These are phyloP conservation scores for Pseudoscleropodium purum DNA, from an alignment of 225 moss, liverwort and hornwort genomes.

Conservation along the genomic window DNA sequence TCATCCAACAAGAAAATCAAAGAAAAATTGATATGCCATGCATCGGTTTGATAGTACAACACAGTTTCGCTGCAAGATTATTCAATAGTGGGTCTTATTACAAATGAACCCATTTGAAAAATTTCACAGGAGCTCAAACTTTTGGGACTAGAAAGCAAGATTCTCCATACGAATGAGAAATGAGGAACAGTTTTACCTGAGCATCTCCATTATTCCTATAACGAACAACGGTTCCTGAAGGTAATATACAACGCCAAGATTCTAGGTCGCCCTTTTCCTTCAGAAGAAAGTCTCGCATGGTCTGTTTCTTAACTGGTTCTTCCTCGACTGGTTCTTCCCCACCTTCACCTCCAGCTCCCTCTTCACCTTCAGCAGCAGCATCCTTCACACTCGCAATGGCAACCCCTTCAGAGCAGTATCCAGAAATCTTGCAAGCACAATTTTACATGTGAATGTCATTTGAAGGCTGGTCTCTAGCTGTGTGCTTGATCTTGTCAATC, in stretches of 20 bases:
- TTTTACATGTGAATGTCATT: neutral
- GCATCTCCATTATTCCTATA: conserved; percentile 60
- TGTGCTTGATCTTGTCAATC: neutral
- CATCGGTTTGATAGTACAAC: neutral
- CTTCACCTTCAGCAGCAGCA: neutral
- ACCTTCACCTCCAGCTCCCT: neutral
- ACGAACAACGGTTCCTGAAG: conserved; percentile 71
- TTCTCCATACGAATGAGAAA: neutral
- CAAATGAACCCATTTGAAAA: neutral
- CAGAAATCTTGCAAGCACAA: neutral
- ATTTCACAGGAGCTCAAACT: neutral
- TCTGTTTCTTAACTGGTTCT: conserved; percentile 17
- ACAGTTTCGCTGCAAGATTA: neutral
- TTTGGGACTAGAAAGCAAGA: neutral
- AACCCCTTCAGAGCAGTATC: neutral
- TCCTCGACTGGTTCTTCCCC: neutral
- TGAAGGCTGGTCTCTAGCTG: neutral
- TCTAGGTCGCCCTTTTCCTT: conserved; percentile 45
- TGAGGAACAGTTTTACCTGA: conserved; percentile 25
- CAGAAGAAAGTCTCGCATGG: conserved; percentile 31
- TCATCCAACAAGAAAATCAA: neutral
- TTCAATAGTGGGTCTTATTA: neutral
- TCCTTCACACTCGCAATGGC: conserved; percentile 4
- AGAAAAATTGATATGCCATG: neutral
- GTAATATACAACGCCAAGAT: conserved; percentile 69